Evolutionary conservation across 768 basidiomycete genomes (phyloP), one percentile per base, ranked within the genome.

Genomic region (Phlebiopsis flavidoalba): DNA sequence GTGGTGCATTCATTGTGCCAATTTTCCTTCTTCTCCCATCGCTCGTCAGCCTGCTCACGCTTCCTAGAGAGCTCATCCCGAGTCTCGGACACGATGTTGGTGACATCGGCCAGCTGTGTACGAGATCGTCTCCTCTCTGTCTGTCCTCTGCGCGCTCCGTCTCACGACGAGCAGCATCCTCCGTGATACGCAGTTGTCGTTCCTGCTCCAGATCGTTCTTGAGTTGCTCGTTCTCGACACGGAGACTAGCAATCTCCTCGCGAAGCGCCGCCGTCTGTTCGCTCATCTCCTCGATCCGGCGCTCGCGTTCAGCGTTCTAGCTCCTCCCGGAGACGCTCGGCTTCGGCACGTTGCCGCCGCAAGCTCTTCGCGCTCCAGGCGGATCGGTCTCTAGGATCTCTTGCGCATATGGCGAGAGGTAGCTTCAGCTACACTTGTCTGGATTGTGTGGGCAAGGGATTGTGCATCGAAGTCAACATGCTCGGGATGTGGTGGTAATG

Each of bases 51-150:
- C 17, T 81, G 59, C 12, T 79, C 77, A 60, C 78, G 85, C 76
- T 91, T 89, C 64, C 78, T 74, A 33, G 83, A 80, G 37, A 80
- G 79, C 53, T 80, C 77, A 36, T 85, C 81, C 1, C 82, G 77
- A 59, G 90, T 87, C 60, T 87, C 84, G 59, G 88, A 84, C 14
- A 93, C 76, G 57, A 91, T 69, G 63, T 87, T 86, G 0, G 91
- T 87, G 63, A 94, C 82, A 61, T 93, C 90, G 5, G 70, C 74
- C 14, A 94, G 71, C 64, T 91, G 89, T 43, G 71, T 75, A 36
- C 78, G 47, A 89, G 70, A 8, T 74, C 78, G 14, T 87, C 84
- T 62, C 87, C 83, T 6, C 85, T 81, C 59, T 89, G 88, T 43
- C 75, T 67, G 36, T 77, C 75, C 52, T 87, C 88, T 43, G 75